These are phyloP conservation scores for Lecanicillium sp. DNA, from an alignment of 2,329 filamentous ascomycete species.

Conservation along the genomic window DNA sequence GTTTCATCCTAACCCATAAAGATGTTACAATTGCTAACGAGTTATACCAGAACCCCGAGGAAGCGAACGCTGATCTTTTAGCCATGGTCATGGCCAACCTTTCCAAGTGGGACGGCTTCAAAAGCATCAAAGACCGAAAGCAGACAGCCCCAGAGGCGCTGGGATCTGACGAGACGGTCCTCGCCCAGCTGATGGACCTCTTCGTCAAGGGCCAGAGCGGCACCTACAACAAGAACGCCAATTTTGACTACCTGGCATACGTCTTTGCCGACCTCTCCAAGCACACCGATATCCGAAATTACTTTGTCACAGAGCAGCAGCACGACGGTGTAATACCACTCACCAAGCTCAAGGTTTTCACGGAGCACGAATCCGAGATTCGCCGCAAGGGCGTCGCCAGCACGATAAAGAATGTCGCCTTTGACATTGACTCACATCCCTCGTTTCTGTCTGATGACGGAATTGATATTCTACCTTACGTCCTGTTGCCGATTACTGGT, in stretches of 20 bases:
- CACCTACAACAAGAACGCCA: slow-evolving; percentile 72
- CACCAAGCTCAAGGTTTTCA: slow-evolving; percentile 90
- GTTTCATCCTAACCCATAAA: slow-evolving; percentile 2
- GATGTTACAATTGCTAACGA: too few species aligned
- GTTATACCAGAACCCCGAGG: slow-evolving; percentile 52
- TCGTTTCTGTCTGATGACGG: slow-evolving; percentile 62
- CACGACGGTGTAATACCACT: slow-evolving; percentile 84
- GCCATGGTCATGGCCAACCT: slow-evolving; percentile 93
- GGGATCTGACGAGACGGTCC: slow-evolving; percentile 61
- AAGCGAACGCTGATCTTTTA: slow-evolving; percentile 75
- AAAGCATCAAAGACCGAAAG: slow-evolving; percentile 59
- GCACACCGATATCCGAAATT: slow-evolving; percentile 63
- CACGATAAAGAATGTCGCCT: slow-evolving; percentile 89
- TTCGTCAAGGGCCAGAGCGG: slow-evolving; percentile 89
- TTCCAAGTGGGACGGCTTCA: slow-evolving; percentile 68
- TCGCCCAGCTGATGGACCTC: slow-evolving; percentile 90
- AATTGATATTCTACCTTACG: slow-evolving; percentile 78
- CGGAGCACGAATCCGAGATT: slow-evolving; percentile 76
- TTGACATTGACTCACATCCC: slow-evolving; percentile 68
- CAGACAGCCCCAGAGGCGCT: slow-evolving; percentile 63
- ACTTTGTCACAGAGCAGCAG: slow-evolving; percentile 64
- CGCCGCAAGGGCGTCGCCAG: slow-evolving; percentile 90
- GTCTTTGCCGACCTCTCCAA: slow-evolving; percentile 90
- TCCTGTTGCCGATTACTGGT: slow-evolving; percentile 81
- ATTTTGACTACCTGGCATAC: slow-evolving; percentile 91